These are phyloP conservation scores for Phanerochaete carnosa DNA, from an alignment of 768 basidiomycete species.

Conservation along the genomic window DNA sequence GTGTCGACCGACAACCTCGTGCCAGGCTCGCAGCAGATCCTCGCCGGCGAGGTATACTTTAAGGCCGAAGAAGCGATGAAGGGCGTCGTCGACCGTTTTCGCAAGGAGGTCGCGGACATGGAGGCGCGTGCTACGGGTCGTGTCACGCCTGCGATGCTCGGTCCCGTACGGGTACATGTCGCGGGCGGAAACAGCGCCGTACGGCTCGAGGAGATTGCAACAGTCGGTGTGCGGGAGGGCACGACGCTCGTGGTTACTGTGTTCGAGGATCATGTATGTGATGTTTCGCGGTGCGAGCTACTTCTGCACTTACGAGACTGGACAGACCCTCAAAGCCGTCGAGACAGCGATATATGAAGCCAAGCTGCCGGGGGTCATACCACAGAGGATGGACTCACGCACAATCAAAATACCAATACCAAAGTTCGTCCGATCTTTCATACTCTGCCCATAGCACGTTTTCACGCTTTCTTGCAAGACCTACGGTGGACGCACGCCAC, in stretches of 20 bases:
- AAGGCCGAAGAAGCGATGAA: conserved; percentile 66
- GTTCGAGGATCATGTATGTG: conserved; percentile 70
- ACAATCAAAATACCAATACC: conserved; percentile 81
- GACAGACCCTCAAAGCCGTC: conserved; percentile 72
- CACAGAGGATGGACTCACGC: conserved; percentile 64
- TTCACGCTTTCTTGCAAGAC: conserved; percentile 39
- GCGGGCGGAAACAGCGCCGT: conserved; percentile 29
- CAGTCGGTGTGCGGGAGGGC: conserved; percentile 79
- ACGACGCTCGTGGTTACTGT: conserved; percentile 68
- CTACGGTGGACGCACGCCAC: conserved; percentile 70
- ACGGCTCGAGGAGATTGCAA: conserved; percentile 67
- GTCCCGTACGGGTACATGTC: conserved; percentile 60
- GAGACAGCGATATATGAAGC: conserved; percentile 76
- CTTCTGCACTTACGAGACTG: neutral
- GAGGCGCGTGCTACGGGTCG: conserved; percentile 75
- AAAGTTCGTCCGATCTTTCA: conserved; percentile 43
- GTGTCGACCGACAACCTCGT: conserved; percentile 51
- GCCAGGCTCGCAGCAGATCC: conserved; percentile 65
- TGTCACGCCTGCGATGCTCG: conserved; percentile 68
- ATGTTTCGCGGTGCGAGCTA: neutral
- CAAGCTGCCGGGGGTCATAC: conserved; percentile 67
- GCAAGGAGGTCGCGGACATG: conserved; percentile 69
- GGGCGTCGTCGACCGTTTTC: conserved; percentile 65
- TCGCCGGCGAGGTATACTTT: conserved; percentile 55
- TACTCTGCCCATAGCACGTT: neutral